A percentile compares a stretch with the other conserved stretches of the same genome.
Conservation (phyloP, 495 filamentous ascomycete species). For the Cercophora scortea region DNA sequence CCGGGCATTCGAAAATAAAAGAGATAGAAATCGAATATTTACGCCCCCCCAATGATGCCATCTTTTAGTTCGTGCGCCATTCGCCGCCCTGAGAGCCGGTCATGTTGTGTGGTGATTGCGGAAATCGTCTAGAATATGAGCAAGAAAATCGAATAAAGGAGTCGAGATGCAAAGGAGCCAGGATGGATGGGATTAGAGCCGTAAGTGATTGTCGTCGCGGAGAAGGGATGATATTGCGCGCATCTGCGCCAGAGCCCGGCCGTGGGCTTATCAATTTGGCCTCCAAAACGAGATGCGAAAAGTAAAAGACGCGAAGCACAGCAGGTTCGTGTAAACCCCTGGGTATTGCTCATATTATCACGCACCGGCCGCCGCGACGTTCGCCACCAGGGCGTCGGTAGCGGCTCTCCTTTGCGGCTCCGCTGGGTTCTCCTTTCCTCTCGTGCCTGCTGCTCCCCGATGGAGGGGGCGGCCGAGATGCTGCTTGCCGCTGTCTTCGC, state of each 20-base stretch:
- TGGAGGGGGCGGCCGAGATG: constrained; percentile 29
- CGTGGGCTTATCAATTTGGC: too few relatives aligned
- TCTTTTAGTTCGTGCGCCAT: constrained; percentile 29
- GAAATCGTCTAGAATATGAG: not conserved
- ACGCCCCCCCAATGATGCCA: constrained; percentile 18
- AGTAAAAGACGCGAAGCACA: too few relatives aligned
- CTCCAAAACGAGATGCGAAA: too few relatives aligned
- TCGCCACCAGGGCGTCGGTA: constrained; percentile 18
- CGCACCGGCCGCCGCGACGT: constrained; percentile 18
- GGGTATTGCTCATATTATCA: constrained; percentile 25
- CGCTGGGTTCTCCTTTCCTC: constrained; percentile 10
- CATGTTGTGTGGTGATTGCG: constrained; percentile 12
- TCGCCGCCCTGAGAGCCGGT: constrained; percentile 20
- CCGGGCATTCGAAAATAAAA: too few relatives aligned
- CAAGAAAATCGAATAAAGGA: too few relatives aligned
- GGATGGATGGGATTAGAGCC: too few relatives aligned
- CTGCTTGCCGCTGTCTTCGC: constrained; percentile 66
- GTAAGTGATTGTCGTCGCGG: too few relatives aligned
- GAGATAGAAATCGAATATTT: too few relatives aligned
- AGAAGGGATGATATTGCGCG: too few relatives aligned
- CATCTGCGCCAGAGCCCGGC: too few relatives aligned
- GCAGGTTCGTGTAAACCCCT: too few relatives aligned
- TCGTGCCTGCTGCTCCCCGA: constrained; percentile 24
- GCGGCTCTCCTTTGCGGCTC: constrained; percentile 15
- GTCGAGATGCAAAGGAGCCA: too few relatives aligned